Percentiles rank a stretch among this genome's conserved stretches.
Evolutionary conservation across 345 rosid species (phyloP).

Genomic region (Pistacia atlantica): DNA sequence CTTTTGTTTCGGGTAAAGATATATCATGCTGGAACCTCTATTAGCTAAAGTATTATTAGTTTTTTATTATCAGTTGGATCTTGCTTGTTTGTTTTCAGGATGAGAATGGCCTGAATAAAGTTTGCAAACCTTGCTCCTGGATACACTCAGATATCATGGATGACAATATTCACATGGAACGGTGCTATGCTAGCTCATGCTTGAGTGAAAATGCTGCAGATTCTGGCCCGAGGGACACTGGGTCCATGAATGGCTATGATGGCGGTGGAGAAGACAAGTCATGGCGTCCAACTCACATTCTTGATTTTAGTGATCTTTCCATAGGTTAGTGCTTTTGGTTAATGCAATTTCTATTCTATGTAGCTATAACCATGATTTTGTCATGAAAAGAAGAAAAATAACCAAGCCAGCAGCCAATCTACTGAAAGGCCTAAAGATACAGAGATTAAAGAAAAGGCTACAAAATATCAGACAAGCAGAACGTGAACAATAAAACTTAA

Average conservation of each 20-base stretch:
- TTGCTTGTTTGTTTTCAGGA: slow-evolving; percentile 45
- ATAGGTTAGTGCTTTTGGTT: slow-evolving; percentile 49
- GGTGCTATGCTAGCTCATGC: slow-evolving; percentile 23
- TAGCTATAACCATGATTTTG: background rate
- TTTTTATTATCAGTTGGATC: slow-evolving; percentile 5
- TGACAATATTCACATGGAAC: slow-evolving; percentile 87
- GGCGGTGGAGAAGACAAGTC: slow-evolving; percentile 35
- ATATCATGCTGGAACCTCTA: background rate
- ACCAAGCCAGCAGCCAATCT: background rate
- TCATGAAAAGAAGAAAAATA: background rate
- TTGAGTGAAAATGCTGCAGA: slow-evolving; percentile 21
- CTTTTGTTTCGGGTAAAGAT: background rate
- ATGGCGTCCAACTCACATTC: slow-evolving; percentile 75
- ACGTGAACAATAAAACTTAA: background rate
- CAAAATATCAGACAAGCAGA: background rate
- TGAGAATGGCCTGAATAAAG: slow-evolving; percentile 34
- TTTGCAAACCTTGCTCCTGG: slow-evolving; percentile 70
- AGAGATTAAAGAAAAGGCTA: background rate
- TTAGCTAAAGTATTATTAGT: background rate
- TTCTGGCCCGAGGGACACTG: slow-evolving; percentile 12
- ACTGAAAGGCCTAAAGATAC: background rate
- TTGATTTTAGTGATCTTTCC: slow-evolving; percentile 82
- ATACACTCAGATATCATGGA: slow-evolving; percentile 93
- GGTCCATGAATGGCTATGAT: slow-evolving; percentile 33
- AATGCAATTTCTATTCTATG: background rate